Evolutionary conservation across 495 filamentous ascomycete genomes (phyloP).

Genomic region (Aspergillus olivimuriae): DNA sequence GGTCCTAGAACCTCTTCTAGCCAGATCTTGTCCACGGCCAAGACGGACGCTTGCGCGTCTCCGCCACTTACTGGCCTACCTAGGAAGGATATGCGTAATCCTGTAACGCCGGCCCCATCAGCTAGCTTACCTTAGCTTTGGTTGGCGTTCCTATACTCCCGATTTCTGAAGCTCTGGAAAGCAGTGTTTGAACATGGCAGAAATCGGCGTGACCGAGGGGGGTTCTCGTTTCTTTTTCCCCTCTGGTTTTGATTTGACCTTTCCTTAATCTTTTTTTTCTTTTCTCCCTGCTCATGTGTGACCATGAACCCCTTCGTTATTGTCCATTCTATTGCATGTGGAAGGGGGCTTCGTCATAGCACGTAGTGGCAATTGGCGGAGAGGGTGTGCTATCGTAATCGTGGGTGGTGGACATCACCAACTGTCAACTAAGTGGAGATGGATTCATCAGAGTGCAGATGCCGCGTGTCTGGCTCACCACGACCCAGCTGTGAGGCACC

Average conservation of each 20-base stretch:
- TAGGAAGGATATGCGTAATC: conserved; percentile 18
- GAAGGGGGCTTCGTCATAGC: no score
- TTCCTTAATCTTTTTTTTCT: no score
- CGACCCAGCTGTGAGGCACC: background rate
- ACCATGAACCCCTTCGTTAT: no score
- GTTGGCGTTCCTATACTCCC: background rate
- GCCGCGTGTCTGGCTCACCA: background rate
- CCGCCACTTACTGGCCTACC: conserved; percentile 22
- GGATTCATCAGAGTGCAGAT: conserved; percentile 8
- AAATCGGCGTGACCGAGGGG: no score
- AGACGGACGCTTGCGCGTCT: conserved; percentile 46
- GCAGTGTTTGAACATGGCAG: background rate
- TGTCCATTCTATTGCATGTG: no score
- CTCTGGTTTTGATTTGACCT: no score
- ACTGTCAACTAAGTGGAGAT: conserved; percentile 8
- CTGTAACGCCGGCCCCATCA: conserved; percentile 16
- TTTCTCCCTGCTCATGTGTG: no score
- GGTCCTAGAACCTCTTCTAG: conserved; percentile 21
- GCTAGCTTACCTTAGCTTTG: background rate
- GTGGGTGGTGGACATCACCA: background rate
- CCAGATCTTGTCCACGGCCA: conserved; percentile 35
- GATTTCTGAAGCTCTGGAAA: background rate
- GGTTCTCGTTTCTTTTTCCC: no score
- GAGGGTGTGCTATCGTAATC: background rate
- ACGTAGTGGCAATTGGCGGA: no score